phyloP scores from a whole-genome alignment of 2,329 filamentous ascomycete species.

The Geosmithia morbida region DNA sequence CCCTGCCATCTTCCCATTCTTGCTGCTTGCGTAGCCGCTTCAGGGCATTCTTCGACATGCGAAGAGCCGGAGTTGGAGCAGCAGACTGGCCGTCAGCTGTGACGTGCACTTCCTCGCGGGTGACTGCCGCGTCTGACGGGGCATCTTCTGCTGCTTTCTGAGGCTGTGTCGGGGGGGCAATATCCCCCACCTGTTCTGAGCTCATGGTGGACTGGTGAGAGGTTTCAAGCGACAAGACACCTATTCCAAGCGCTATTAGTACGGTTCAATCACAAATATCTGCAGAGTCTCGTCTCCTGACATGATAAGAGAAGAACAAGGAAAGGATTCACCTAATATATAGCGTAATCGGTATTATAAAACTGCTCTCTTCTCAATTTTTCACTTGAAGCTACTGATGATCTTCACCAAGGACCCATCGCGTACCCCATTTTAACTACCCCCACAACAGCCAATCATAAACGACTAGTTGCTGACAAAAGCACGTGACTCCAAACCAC shows the following conservation, averaged over 20 bases:
- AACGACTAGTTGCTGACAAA: constrained; percentile 16
- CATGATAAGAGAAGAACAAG: too few relatives aligned
- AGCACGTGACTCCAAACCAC: constrained; percentile 16
- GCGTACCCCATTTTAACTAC: neutral
- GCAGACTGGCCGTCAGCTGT: neutral
- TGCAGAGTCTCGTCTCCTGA: constrained; percentile 19
- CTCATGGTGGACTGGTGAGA: neutral
- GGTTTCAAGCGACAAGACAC: neutral
- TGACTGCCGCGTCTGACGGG: neutral
- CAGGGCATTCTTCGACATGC: constrained; percentile 70
- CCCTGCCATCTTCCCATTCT: constrained; percentile 61
- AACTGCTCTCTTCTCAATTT: neutral
- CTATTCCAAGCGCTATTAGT: constrained; percentile 8
- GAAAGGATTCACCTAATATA: neutral
- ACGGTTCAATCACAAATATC: constrained; percentile 11
- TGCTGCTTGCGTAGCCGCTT: constrained; percentile 64
- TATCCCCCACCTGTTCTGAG: neutral
- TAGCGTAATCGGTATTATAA: neutral
- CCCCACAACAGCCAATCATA: constrained; percentile 13
- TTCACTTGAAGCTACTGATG: neutral
- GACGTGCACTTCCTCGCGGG: neutral
- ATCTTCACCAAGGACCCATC: neutral
- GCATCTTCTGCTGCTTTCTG: neutral
- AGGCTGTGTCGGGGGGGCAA: neutral
- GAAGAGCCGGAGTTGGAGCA: constrained; percentile 3